Evolutionary conservation across 2,329 filamentous ascomycete genomes (phyloP).

Genomic region (Paramyrothecium roridum): DNA sequence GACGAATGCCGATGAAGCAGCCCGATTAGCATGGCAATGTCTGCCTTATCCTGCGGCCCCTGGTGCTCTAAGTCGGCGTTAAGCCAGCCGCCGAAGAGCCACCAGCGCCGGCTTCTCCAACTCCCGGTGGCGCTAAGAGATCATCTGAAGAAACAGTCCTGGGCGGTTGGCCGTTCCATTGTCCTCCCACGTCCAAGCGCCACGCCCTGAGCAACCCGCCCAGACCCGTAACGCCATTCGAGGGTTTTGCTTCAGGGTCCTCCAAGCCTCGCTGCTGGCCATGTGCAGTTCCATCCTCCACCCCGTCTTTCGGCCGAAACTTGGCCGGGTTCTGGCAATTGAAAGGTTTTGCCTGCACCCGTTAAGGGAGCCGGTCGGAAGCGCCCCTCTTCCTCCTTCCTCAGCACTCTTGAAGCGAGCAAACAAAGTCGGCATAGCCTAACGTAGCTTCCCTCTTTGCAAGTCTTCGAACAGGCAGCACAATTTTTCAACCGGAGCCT

Average conservation of each 20-base stretch:
- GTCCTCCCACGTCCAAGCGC: no score
- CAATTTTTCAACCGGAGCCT: neutral
- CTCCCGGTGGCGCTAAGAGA: neutral
- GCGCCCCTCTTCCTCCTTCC: no score
- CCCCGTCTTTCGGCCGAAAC: neutral
- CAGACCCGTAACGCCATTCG: no score
- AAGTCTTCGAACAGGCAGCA: neutral
- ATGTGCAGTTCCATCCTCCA: neutral
- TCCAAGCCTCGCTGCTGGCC: neutral
- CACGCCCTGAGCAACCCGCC: no score
- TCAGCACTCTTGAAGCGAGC: no score
- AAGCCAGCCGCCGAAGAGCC: slow-evolving; percentile 12
- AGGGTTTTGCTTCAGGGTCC: neutral
- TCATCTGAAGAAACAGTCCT: no score
- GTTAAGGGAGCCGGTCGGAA: no score
- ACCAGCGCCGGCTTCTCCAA: slow-evolving; percentile 3
- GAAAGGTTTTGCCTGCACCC: neutral
- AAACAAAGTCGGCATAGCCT: no score
- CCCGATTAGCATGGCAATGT: neutral
- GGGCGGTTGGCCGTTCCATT: no score
- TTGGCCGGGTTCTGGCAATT: neutral
- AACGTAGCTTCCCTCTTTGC: neutral
- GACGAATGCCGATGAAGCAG: neutral
- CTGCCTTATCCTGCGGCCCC: neutral
- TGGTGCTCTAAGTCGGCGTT: slow-evolving; percentile 11